Evolutionary conservation across 2,329 filamentous ascomycete species (phyloP).

Genomic region (Penicillium sp.): DNA sequence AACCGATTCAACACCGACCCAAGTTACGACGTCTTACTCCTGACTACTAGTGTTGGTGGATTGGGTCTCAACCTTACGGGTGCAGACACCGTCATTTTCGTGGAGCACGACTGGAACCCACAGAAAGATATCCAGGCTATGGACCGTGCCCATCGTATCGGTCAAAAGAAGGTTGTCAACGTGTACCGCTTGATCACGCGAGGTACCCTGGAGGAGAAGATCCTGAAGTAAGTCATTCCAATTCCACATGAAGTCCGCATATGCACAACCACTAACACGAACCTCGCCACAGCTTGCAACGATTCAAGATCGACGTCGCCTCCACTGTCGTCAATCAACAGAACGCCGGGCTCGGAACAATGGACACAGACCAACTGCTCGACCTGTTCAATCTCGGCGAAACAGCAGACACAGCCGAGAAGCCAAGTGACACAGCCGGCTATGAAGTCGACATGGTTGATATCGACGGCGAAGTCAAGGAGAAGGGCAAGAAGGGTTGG

Average conservation of each 20-base stretch:
- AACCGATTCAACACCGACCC: constrained; percentile 98
- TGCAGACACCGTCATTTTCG: constrained; percentile 97
- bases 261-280: constrained; percentile 14
- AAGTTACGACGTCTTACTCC: constrained; percentile 83
- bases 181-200: constrained; percentile 94
- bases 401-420: constrained; percentile 47
- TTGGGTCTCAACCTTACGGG: constrained; percentile 90
- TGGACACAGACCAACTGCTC: constrained; percentile 97
- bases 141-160: constrained; percentile 95
- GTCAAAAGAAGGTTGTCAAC: constrained; percentile 99
- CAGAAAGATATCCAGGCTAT: constrained; percentile 98
- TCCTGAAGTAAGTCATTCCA: constrained; percentile 56
- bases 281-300: constrained; percentile 61
- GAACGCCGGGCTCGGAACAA: constrained; percentile 84
- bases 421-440: constrained; percentile 52
- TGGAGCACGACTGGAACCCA: constrained; percentile 99
- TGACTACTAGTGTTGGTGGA: constrained; percentile 92
- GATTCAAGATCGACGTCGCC: constrained; percentile 98
- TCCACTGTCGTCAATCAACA: constrained; percentile 98
- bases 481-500: constrained; percentile 95
- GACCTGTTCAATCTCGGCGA: constrained; percentile 91
- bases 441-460: constrained; percentile 71
- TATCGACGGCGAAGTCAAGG: constrained; percentile 79
- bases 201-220: constrained; percentile 96
- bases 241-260: constrained; percentile 10